Base-by-base conservation (phyloP, 2,329 filamentous ascomycete species). In the Leptographium flavum region DNA sequence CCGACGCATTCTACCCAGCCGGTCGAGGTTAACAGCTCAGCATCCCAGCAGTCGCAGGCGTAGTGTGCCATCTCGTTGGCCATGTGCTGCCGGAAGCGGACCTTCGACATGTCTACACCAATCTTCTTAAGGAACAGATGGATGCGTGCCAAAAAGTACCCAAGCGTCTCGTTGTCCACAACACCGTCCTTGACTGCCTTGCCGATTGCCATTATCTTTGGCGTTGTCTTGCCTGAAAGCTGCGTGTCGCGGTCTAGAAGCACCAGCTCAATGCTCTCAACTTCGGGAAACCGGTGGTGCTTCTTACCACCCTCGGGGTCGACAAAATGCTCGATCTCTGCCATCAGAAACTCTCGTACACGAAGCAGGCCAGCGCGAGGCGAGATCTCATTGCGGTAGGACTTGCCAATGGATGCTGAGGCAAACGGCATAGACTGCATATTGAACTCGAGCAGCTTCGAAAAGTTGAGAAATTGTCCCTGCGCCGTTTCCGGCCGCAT, bases 1-100 rank as follows among this genome's bases (percentile, higher is more conserved):
- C 92, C 92, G 57, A 96, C 90, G 62, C 90, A 96, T 70, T 98
- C 92, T 51, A 96, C 85, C 92, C 92, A 98, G 61, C 92, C 92
- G 57, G 88, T 88, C 50, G 83, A 88, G 47, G 86, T 96, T 51
- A 83, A 71, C 45, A 98, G 70, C 64, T 98, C 92, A 14, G 87
- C 90, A 63, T 98, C 92, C 92, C 92, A 96, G 69, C 92, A 98
- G 68, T 98, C 92, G 46, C 81, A 76, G 39, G 92, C 92, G 61
- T 98, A 98, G 66, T 98, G 92, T 15, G 92, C 74, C 73, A 76
- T 77, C 58, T 76, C 73, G 56, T 76, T 77, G 49, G 67, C 67
- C 88, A 98, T 95, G 67, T 98, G 92, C 66, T 98, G 92, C 58
- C 92, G 79, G 74, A 96, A 96, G 45, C 92, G 83, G 55, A 96